phyloP scores from a whole-genome alignment of 192 early-diverging fungal genomes.

The Podila horticola region DNA sequence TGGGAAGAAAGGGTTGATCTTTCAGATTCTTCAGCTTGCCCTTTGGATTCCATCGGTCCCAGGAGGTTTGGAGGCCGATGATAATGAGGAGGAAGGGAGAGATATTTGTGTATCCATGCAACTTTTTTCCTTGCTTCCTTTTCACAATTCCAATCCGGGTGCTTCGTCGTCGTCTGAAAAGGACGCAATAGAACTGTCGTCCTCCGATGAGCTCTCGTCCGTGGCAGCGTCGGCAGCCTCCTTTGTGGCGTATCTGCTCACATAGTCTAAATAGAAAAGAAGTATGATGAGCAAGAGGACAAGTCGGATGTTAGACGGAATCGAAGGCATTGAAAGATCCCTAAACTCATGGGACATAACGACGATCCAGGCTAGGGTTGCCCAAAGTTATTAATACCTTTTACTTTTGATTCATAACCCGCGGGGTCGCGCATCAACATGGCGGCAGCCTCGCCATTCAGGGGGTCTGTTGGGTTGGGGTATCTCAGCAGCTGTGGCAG shows the following conservation, averaged over 20 bases:
- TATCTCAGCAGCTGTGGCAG: conserved; percentile 97
- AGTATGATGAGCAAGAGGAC: no score
- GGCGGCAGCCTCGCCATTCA: conserved; percentile 99
- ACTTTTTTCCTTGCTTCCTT: not conserved
- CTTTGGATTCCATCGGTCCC: no score
- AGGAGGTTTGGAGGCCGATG: no score
- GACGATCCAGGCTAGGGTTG: no score
- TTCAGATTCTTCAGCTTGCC: no score
- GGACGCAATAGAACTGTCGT: conserved; percentile 82
- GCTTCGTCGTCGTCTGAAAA: conserved; percentile 87
- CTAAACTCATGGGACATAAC: not conserved
- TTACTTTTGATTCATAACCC: conserved; percentile 93
- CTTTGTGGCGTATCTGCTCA: conserved; percentile 82
- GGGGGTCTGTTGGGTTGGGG: conserved; percentile 99
- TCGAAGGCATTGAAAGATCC: not conserved
- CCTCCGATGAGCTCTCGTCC: conserved; percentile 68
- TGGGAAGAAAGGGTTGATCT: no score
- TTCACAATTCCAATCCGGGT: conserved; percentile 82
- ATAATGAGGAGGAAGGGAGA: not conserved
- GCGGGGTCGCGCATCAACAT: conserved; percentile 94
- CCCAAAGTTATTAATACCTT: conserved; percentile 63
- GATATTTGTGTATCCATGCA: not conserved
- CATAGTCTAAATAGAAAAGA: conserved; percentile 74
- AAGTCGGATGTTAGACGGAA: not conserved
- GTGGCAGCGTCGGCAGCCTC: conserved; percentile 86